Evolutionary conservation across 1,284 basidiomycete genomes (phyloP), one percentile per base, ranked within the genome.

Genomic region (Amylostereum areolatum): DNA sequence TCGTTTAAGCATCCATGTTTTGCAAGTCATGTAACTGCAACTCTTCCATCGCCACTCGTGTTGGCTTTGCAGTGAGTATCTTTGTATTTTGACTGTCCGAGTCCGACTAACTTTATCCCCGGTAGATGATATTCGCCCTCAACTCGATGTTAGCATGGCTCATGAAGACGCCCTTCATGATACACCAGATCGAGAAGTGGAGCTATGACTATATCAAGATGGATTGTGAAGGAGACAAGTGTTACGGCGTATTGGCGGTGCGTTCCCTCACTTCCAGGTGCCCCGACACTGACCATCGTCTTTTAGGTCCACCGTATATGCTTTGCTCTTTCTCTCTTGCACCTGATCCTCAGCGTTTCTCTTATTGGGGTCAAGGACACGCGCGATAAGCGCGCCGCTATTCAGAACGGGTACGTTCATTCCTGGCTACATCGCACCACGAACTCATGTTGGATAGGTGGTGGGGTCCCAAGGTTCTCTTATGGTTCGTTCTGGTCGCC

Each of bases 331-430:
- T 80, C 90, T 2, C 71, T 99, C 10, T 90, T 98, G 67, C 96
- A 99, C 67, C 70, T 85, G 46, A 74, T 98, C 44, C 74, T 98
- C 45, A 85, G 91, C 49, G 61, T 82, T 0, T 73, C 84, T 25
- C 81, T 99, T 30, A 78, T 97, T 53, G 92, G 92, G 28, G 89
- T 99, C 5, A 80, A 83, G 58, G 88, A 95, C 62, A 97, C 97
- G 4, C 82, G 86, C 52, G 85, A 93, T 53, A 94, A 92, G 66
- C 82, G 96, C 25, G 92, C 96, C 1, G 85, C 92, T 9, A 84
- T 99, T 52, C 96, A 99, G 74, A 99, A 99, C 65, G 96, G 96
- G n/a, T n/a, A n/a, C n/a, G n/a, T n/a, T n/a, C n/a, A n/a, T n/a
- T n/a, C n/a, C n/a, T n/a, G n/a, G n/a, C n/a, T n/a, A n/a, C n/a